These are phyloP conservation scores for Carex myosuroides DNA, from an alignment of 176 grass and related monocot genomes.

Conservation along the genomic window DNA sequence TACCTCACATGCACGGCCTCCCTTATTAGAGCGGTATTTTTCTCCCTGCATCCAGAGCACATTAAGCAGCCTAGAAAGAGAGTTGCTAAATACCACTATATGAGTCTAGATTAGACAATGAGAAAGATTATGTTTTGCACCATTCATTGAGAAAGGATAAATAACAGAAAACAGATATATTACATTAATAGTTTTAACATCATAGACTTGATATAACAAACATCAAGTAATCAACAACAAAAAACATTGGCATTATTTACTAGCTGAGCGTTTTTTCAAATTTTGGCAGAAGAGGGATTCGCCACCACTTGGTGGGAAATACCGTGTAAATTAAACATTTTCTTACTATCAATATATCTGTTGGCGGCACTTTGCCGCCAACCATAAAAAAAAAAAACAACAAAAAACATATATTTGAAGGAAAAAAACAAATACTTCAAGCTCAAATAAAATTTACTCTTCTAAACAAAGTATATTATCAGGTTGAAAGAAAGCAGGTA, in stretches of 20 bases:
- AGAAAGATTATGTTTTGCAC: not conserved
- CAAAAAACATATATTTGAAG: not conserved
- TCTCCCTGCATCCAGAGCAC: conserved; percentile 46
- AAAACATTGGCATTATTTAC: too few species aligned
- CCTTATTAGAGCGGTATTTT: conserved; percentile 67
- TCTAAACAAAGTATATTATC: not conserved
- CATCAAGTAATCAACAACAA: not conserved
- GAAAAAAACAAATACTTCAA: not conserved
- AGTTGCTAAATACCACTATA: not conserved
- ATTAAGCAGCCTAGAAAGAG: not conserved
- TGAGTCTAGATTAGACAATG: not conserved
- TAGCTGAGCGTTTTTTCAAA: too few species aligned
- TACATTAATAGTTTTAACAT: not conserved
- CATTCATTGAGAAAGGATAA: not conserved
- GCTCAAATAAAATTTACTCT: not conserved
- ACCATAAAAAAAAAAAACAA: too few species aligned
- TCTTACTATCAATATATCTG: too few species aligned
- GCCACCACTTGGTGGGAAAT: too few species aligned
- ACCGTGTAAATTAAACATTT: too few species aligned
- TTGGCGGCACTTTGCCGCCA: too few species aligned
- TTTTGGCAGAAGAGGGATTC: too few species aligned
- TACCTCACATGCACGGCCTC: conserved; percentile 83
- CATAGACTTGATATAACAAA: not conserved
- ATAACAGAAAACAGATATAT: not conserved
- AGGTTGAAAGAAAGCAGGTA: not conserved